Evolutionary conservation across 2,329 filamentous ascomycete genomes (phyloP).

Genomic region (Ascocoryne sarcoides): DNA sequence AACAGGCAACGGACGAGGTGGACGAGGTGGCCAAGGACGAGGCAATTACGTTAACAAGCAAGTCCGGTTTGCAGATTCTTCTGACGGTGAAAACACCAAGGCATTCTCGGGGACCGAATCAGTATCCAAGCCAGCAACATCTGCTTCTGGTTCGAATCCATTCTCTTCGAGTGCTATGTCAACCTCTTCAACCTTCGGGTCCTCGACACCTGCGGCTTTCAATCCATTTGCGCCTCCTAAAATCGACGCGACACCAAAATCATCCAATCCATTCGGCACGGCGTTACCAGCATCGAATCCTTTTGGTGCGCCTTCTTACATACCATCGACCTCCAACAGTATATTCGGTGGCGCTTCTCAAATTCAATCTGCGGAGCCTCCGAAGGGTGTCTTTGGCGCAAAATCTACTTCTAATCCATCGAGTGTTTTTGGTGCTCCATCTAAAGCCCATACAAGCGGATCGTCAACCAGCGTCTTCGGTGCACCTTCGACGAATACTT

Average conservation of each 20-base stretch:
- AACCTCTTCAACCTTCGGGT: slow-evolving; percentile 9
- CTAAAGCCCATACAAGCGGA: neutral
- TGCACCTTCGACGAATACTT: slow-evolving; percentile 1
- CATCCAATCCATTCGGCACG: slow-evolving; percentile 5
- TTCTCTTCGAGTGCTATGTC: slow-evolving; percentile 8
- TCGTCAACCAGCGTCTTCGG: neutral
- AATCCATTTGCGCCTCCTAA: slow-evolving; percentile 13
- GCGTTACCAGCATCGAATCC: slow-evolving; percentile 3
- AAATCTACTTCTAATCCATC: slow-evolving; percentile 1
- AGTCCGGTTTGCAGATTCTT: slow-evolving; percentile 20
- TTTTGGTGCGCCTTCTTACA: slow-evolving; percentile 10
- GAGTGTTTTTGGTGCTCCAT: slow-evolving; percentile 4
- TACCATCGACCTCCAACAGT: neutral
- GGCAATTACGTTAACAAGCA: slow-evolving; percentile 17
- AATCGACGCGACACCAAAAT: neutral
- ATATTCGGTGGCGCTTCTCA: neutral
- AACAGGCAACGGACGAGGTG: slow-evolving; percentile 16
- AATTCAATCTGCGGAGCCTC: neutral
- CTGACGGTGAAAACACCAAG: slow-evolving; percentile 6
- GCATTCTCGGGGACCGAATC: too few relatives aligned
- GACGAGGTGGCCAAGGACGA: slow-evolving; percentile 15
- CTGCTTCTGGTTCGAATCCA: slow-evolving; percentile 10
- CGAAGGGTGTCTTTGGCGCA: neutral
- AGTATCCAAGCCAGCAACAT: slow-evolving; percentile 4
- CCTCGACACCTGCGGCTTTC: slow-evolving; percentile 3